Evolutionary conservation across 2,329 filamentous ascomycete genomes (phyloP).

Genomic region (Colletotrichum incanum): DNA sequence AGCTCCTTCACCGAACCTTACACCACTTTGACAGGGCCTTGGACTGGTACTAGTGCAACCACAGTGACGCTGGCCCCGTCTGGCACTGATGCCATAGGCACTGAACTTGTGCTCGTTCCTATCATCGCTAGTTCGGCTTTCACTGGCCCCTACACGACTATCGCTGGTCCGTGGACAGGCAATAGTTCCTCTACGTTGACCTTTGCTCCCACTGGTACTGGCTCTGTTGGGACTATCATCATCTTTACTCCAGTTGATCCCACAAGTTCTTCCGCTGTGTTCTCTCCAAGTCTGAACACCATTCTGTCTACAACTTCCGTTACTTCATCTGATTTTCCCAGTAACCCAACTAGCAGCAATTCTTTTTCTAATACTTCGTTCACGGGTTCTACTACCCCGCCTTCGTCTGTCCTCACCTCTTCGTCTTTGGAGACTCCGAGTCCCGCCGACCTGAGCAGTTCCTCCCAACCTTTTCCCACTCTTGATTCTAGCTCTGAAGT

Average conservation of each 20-base stretch:
- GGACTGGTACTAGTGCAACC: neutral
- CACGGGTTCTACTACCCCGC: neutral
- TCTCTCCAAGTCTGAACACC: too few relatives aligned
- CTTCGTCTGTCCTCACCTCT: neutral
- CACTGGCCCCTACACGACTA: constrained; percentile 4
- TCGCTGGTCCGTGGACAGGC: neutral
- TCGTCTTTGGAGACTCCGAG: neutral
- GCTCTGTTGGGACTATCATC: neutral
- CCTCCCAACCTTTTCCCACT: neutral
- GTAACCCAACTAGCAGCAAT: neutral
- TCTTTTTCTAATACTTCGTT: neutral
- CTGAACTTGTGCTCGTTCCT: neutral
- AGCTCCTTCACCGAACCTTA: neutral
- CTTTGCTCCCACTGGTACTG: neutral
- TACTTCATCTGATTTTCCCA: neutral
- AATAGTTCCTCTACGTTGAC: neutral
- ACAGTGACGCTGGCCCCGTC: neutral
- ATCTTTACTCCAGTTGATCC: neutral
- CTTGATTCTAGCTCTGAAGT: neutral
- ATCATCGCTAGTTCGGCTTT: neutral
- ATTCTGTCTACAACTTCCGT: too few relatives aligned
- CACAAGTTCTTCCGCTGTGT: neutral
- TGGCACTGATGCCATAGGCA: neutral
- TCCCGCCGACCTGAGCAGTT: neutral
- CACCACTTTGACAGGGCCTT: neutral